Percentiles rank a stretch among this genome's conserved stretches.
Evolutionary conservation across 2,329 filamentous ascomycete species (phyloP).

Genomic region (Ceratocystis variospora): DNA sequence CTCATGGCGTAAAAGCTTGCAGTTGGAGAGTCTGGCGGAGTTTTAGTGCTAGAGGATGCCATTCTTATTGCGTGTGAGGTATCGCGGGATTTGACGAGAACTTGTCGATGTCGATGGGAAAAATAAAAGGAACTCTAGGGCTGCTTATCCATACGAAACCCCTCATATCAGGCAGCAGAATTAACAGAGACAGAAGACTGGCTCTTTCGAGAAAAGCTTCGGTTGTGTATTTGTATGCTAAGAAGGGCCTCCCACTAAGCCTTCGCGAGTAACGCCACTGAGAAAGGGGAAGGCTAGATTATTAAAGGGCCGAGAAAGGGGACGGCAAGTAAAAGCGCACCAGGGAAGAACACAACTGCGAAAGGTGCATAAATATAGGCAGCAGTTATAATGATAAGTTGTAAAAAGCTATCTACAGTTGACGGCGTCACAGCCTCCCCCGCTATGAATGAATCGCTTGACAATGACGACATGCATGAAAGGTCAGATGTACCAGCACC

Average conservation of each 20-base stretch:
- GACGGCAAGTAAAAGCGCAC: neutral
- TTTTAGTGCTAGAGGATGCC: slow-evolving; percentile 23
- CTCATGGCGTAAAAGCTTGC: slow-evolving; percentile 91
- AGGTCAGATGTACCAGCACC: neutral
- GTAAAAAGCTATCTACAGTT: neutral
- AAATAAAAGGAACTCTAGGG: neutral
- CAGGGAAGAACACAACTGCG: neutral
- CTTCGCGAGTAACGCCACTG: slow-evolving; percentile 4
- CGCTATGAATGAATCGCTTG: neutral
- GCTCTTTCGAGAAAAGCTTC: neutral
- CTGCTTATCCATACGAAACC: neutral
- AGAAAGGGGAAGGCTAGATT: neutral
- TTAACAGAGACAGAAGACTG: slow-evolving; percentile 4
- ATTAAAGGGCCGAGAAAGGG: neutral
- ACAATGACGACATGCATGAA: neutral
- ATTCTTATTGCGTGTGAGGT: slow-evolving; percentile 15
- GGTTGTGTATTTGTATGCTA: neutral
- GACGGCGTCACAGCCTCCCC: slow-evolving; percentile 1
- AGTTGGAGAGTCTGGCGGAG: slow-evolving; percentile 49
- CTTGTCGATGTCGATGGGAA: neutral
- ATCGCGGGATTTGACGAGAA: neutral
- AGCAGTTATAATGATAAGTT: neutral
- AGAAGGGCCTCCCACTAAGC: slow-evolving; percentile 17
- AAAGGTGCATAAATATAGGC: neutral
- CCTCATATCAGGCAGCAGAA: slow-evolving; percentile 14